Base-by-base conservation (phyloP, 371 early-diverging fungal species). In the Nematocida sp. region DNA sequence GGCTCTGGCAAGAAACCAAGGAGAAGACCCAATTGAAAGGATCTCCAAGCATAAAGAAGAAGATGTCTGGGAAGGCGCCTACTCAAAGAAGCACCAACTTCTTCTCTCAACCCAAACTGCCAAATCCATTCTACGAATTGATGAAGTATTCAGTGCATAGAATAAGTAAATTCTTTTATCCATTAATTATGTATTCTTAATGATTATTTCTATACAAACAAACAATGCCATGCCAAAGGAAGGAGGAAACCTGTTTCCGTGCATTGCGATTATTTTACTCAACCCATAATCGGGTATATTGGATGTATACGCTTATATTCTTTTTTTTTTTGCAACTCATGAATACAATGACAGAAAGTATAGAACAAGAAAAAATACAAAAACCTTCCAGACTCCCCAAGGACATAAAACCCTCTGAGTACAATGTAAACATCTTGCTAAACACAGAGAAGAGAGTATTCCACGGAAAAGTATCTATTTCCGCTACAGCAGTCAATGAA, bases 71-170 rank as follows among this genome's bases (percentile, higher is more conserved):
- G 75, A 71, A 33, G 75, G 75, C 5, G 75, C 75, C 11, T 50
- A 60, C 75, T 93, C 94, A 61, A 99, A 99, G 89, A 90, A 93
- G 55, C 94, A 94, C 81, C 97, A 97, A 86, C 90, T 91, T 83
- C 84, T 91, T 76, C 87, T 96, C 71, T 95, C 99, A 25, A 97
- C 96, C 50, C 97, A 99, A 86, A 86, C 98, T 33, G 99, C 95
- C 77, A 94, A 93, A 85, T 93, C 92, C 89, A 92, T 97, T 71
- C 69, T 88, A 11, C 87, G 87, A 67, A 84, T 86, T 69, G 85
- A 87, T 76, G 86, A 87, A 60, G 83, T 87, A 45, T 81, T 84
- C 69, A 30, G 50, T 48, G 32, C 32, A n/a, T 45, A 55, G 7
- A 18, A 55, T 40, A 18, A 67, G 49, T 51, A 47, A 11, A 45